phyloP scores from a whole-genome alignment of 2,329 filamentous ascomycete species.

The Fusarium xylarioides region DNA sequence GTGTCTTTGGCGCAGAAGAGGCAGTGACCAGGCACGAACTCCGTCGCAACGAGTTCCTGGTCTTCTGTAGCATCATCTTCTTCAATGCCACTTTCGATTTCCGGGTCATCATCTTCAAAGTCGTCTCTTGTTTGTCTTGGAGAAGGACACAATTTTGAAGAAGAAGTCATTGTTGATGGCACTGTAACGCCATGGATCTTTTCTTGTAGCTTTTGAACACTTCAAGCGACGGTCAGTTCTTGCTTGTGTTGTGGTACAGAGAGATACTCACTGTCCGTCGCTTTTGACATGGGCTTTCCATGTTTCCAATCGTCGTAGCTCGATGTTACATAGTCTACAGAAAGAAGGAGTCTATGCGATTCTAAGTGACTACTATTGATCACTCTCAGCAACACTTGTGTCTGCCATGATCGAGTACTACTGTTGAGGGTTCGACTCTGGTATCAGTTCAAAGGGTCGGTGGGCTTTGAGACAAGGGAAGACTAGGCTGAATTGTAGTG shows the following conservation, averaged over 20 bases:
- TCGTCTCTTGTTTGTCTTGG: fast-evolving
- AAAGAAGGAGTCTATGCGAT: background rate
- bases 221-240: background rate
- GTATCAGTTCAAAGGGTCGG: no score
- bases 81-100: background rate
- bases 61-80: background rate
- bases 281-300: background rate
- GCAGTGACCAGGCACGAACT: background rate
- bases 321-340: background rate
- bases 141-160: fast-evolving
- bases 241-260: fast-evolving
- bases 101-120: fast-evolving
- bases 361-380: background rate
- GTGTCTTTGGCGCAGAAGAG: background rate
- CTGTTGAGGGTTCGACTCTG: no score
- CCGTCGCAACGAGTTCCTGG: fast-evolving
- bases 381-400: background rate
- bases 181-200: background rate
- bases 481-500: no score
- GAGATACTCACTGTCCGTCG: background rate
- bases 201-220: background rate
- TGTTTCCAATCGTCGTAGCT: background rate
- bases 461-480: no score
- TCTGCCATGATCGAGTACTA: background rate
- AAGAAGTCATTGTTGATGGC: fast-evolving